These are phyloP conservation scores for Cordyceps sp. DNA, from an alignment of 2,329 filamentous ascomycete genomes.

Conservation along the genomic window DNA sequence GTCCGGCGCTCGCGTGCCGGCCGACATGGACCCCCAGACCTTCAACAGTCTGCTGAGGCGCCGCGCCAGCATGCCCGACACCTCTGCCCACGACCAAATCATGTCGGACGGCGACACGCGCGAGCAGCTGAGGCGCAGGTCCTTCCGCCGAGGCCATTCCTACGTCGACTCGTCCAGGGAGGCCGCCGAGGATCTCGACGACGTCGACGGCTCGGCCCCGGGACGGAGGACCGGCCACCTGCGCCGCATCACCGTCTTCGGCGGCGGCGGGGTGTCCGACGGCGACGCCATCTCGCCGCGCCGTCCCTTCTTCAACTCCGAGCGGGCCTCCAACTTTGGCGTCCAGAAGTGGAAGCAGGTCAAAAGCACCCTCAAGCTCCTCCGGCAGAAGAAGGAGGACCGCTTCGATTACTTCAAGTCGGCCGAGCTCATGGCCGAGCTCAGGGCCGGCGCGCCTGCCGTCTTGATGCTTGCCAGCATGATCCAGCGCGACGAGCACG, in stretches of 20 bases:
- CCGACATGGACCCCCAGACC: conserved; percentile 22
- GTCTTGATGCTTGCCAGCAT: conserved; percentile 91
- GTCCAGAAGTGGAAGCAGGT: conserved; percentile 85
- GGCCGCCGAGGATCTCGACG: conserved; percentile 32
- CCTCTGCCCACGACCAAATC: conserved; percentile 40
- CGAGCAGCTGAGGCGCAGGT: conserved; percentile 34
- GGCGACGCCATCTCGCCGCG: conserved; percentile 40
- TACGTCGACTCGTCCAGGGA: no score
- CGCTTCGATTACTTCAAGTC: conserved; percentile 90
- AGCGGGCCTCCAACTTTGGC: conserved; percentile 55
- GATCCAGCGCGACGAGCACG: conserved; percentile 93
- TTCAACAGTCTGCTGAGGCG: conserved; percentile 38
- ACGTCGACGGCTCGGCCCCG: conserved; percentile 30
- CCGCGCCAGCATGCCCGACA: conserved; percentile 49
- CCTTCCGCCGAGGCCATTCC: conserved; percentile 30
- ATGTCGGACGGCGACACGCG: conserved; percentile 63
- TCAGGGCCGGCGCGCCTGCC: conserved; percentile 81
- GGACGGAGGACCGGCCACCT: conserved; percentile 44
- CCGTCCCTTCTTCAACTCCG: conserved; percentile 41
- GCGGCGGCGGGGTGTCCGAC: conserved; percentile 47
- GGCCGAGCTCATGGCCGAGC: conserved; percentile 86
- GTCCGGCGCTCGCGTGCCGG: conserved; percentile 27
- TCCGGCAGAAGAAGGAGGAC: conserved; percentile 71
- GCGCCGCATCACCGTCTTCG: conserved; percentile 48
- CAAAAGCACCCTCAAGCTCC: conserved; percentile 69